Percentiles rank a stretch among this genome's conserved stretches.
Conservation (phyloP, 2,329 filamentous ascomycete genomes). For the Trichoderma lentiforme region DNA sequence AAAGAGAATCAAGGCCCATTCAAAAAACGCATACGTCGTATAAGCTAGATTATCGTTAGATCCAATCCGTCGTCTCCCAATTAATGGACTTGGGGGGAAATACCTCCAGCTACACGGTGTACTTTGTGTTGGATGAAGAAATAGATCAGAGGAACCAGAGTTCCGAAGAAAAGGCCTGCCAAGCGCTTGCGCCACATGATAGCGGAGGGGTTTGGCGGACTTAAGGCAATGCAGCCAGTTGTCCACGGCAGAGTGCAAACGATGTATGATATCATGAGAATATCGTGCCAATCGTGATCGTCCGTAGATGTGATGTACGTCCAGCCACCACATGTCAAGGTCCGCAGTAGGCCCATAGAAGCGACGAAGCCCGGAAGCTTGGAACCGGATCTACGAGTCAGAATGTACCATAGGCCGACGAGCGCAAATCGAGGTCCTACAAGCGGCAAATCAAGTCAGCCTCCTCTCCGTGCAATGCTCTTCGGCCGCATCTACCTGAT, state of each 20-base stretch:
- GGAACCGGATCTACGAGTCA: slow-evolving; percentile 73
- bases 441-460: slow-evolving; percentile 3
- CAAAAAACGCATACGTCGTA: slow-evolving; percentile 95
- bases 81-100: slow-evolving; percentile 31
- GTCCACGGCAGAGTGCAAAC: slow-evolving; percentile 96
- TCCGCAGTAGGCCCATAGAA: slow-evolving; percentile 77
- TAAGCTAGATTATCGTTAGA: slow-evolving; percentile 61
- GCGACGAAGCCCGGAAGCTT: slow-evolving; percentile 79
- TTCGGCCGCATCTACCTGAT: slow-evolving; percentile 58
- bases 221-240: slow-evolving; percentile 80
- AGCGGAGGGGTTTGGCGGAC: slow-evolving; percentile 76
- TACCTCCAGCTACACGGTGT: slow-evolving; percentile 88
- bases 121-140: slow-evolving; percentile 99
- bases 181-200: slow-evolving; percentile 87
- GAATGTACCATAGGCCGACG: slow-evolving; percentile 85
- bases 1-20: slow-evolving; percentile 91
- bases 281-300: slow-evolving; percentile 97
- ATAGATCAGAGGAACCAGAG: slow-evolving; percentile 85
- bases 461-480: not conserved
- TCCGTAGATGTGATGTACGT: slow-evolving; percentile 98
- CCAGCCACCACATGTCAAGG: slow-evolving; percentile 94
- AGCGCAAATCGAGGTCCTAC: slow-evolving; percentile 84
- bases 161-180: slow-evolving; percentile 81
- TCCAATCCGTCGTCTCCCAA: not conserved
- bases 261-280: slow-evolving; percentile 98